Base-by-base conservation (phyloP, 1,284 basidiomycete genomes). In the Rhodotorula sp. region DNA sequence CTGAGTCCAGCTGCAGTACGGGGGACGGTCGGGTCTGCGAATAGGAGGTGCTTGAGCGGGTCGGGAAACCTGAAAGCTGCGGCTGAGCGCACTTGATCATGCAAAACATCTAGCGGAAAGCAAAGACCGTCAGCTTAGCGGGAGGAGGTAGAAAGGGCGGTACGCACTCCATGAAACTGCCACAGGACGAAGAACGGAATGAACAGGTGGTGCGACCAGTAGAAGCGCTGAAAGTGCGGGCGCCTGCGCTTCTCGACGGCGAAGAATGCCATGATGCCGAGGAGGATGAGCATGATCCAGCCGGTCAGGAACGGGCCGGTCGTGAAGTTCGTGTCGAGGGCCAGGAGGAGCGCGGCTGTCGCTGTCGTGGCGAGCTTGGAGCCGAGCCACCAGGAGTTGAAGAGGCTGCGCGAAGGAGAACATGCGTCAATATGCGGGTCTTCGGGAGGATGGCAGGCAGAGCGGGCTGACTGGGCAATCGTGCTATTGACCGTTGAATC, bases 291-390 rank as follows among this genome's bases (percentile, higher is more conserved):
- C 92, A 95, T 94, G 77, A 93, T 86, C 92, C 92, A 95, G 3
- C 92, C 92, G 1, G 92, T 94, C n/a, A 84, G 81, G 70, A 90
- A 91, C 2, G 92, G 91, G n/a, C 91, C 92, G 0, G 90, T 93
- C 48, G 85, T 81, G 80, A 94, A 92, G 81, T 92, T 92, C 70
- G 86, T 86, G 10, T 79, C 77, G 54, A 94, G 80, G 83, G 92
- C 93, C 15, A 86, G 86, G 27, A 86, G 78, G 64, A 92, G 72
- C 22, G 63, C 54, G 1, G 19, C 13, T 0, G 85, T 84, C 68
- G 87, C 81, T 30, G 83, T 84, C 2, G 83, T 81, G 34, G 84
- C 87, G 64, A 52, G 27, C 11, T 49, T 15, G 9, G 47, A 29
- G 5, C 58, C 62, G 5, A 71, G 30, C 49, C 62, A 59, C 59